Evolutionary conservation across 2,329 filamentous ascomycete genomes (phyloP), one percentile per base, ranked within the genome.

Genomic region (Pezizomycotina sp.): DNA sequence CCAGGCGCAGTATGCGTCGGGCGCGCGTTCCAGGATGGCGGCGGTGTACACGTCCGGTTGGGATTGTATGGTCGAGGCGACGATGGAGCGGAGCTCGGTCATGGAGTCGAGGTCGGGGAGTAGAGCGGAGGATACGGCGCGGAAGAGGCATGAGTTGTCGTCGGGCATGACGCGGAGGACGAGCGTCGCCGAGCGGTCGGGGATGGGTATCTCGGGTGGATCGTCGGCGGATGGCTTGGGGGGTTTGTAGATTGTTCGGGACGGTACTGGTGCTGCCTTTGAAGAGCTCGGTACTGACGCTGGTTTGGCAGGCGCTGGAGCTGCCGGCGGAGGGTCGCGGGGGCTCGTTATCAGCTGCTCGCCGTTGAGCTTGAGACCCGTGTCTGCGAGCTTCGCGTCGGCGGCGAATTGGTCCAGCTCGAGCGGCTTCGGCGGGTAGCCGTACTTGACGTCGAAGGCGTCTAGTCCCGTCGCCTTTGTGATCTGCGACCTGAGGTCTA

Each of bases 81-180:
- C 74, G 45, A 92, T 65, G 9, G 69, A 73, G 36, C 84, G 74
- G 12, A 93, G 64, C 50, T 78, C 74, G 0, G 64, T 69, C 71
- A 79, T 77, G 6, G 65, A 64, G 45, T 76, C 71, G 49, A 63
- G 57, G 12, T 60, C 56, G 16, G 61, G 68, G 31, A 81, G 69
- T n/a, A 92, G 66, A 3, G 78, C 78, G 35, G 75, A 77, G 10
- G 80, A 79, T 29, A 95, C 74, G 0, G 86, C 84, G 18, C 83
- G 78, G 58, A 93, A 95, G 52, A 95, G 73, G 59, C 86, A 95
- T 40, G 75, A 82, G 58, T 93, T 93, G 57, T 95, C 86, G 53
- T 93, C 86, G 4, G 84, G 82, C 86, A 95, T 93, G 32, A 95
- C 80, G 9, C 86, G 76, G 12, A 93, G 68, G 6, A 91, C 77